Evolutionary conservation across 2,329 filamentous ascomycete species (phyloP).

Genomic region (Beauveria caledonica): DNA sequence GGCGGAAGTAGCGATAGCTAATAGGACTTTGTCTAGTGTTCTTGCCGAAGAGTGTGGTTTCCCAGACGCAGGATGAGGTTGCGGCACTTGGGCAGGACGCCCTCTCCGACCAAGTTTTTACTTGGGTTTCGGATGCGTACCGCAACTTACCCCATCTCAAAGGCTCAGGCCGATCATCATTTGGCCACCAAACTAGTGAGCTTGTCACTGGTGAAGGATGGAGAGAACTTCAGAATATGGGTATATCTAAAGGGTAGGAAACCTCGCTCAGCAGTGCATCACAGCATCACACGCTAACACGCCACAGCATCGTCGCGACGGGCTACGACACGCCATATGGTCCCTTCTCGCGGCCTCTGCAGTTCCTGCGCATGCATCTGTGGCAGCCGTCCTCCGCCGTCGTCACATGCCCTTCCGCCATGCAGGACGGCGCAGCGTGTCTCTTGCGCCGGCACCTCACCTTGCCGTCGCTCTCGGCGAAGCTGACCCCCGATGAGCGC

Average conservation of each 20-base stretch:
- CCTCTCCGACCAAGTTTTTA: constrained; percentile 45
- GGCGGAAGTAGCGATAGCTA: neutral
- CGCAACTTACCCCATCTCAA: constrained; percentile 52
- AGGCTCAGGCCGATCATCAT: constrained; percentile 49
- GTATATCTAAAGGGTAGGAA: constrained; percentile 43
- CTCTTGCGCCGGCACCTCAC: constrained; percentile 39
- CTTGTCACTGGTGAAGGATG: constrained; percentile 60
- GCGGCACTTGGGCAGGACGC: constrained; percentile 42
- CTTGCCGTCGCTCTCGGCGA: constrained; percentile 19
- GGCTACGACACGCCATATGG: constrained; percentile 48
- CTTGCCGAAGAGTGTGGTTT: constrained; percentile 32
- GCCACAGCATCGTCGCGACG: constrained; percentile 43
- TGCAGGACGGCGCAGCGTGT: constrained; percentile 55
- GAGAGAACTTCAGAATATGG: constrained; percentile 52
- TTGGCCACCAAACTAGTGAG: constrained; percentile 50
- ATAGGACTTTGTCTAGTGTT: constrained; percentile 32
- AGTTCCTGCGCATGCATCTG: constrained; percentile 50
- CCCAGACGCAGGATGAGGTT: constrained; percentile 35
- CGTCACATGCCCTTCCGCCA: constrained; percentile 57
- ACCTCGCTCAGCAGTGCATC: neutral
- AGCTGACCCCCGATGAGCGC: constrained; percentile 23
- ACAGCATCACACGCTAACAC: neutral
- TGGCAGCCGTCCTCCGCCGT: constrained; percentile 53
- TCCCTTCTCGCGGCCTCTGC: constrained; percentile 46
- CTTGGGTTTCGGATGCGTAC: constrained; percentile 56